These are phyloP conservation scores for Lachnellula willkommii DNA, from an alignment of 2,329 filamentous ascomycete genomes.

Conservation along the genomic window DNA sequence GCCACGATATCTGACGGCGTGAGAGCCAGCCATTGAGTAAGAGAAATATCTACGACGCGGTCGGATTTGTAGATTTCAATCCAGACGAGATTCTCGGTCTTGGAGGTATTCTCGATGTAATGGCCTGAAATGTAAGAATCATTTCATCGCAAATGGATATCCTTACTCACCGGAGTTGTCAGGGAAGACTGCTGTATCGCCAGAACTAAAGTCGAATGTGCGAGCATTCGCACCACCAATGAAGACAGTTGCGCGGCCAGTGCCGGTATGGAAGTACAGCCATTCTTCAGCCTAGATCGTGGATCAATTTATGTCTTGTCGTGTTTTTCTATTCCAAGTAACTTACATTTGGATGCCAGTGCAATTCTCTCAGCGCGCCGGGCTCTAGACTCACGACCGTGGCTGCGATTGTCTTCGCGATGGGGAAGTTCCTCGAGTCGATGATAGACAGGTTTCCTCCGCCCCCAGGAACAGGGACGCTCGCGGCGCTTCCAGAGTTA, in stretches of 20 bases:
- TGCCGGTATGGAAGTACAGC: constrained; percentile 64
- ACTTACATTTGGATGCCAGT: constrained; percentile 64
- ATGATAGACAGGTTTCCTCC: constrained; percentile 60
- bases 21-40: constrained; percentile 65
- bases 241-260: constrained; percentile 59
- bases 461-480: constrained; percentile 46
- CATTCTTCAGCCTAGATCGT: constrained; percentile 56
- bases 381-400: constrained; percentile 61
- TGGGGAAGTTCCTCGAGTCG: constrained; percentile 62
- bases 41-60: constrained; percentile 58
- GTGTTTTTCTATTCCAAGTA: neutral
- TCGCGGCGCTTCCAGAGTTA: constrained; percentile 37
- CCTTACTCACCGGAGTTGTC: constrained; percentile 49
- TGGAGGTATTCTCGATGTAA: constrained; percentile 64
- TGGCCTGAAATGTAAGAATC: constrained; percentile 39
- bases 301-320: neutral
- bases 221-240: constrained; percentile 55
- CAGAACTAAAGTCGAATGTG: constrained; percentile 61
- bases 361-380: constrained; percentile 57
- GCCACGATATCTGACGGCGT: constrained; percentile 60
- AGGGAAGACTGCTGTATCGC: constrained; percentile 65
- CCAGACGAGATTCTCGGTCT: constrained; percentile 59
- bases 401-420: constrained; percentile 60
- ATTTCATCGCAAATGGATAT: neutral
- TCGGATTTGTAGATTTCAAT: constrained; percentile 67